Conservation (phyloP, 2,329 filamentous ascomycete species). For the Aspergillus oerlinghausenensis region DNA sequence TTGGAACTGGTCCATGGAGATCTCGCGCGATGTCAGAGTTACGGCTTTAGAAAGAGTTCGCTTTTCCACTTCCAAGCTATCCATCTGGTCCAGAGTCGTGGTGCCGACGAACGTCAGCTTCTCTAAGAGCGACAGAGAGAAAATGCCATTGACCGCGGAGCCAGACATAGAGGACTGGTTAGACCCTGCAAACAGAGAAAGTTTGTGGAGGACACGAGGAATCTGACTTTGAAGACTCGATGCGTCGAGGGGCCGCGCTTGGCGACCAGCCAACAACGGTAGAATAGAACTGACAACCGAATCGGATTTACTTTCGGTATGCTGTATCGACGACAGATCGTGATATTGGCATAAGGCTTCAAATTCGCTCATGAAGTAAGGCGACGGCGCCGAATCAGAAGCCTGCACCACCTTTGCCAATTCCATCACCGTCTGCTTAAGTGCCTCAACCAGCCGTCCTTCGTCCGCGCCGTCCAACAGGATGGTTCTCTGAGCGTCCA, state of each 20-base stretch:
- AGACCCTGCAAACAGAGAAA: conserved; percentile 35
- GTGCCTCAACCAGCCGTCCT: conserved; percentile 31
- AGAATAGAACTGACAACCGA: conserved; percentile 25
- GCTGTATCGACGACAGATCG: conserved; percentile 28
- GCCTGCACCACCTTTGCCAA: conserved; percentile 29
- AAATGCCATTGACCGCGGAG: conserved; percentile 45
- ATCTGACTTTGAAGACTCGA: conserved; percentile 30
- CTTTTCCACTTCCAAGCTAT: conserved; percentile 61
- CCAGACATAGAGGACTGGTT: conserved; percentile 26
- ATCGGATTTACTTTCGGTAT: conserved; percentile 9
- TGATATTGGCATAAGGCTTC: conserved; percentile 45
- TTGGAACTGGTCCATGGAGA: conserved; percentile 48
- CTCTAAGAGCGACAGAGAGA: conserved; percentile 52
- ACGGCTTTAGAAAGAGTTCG: conserved; percentile 57
- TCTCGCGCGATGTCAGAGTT: conserved; percentile 45
- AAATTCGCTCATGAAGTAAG: conserved; percentile 45
- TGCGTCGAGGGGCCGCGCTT: conserved; percentile 28
- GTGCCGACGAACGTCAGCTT: conserved; percentile 50
- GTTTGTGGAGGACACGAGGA: conserved; percentile 32
- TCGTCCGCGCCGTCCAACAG: conserved; percentile 34
- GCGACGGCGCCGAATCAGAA: conserved; percentile 25
- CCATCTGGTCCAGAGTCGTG: conserved; percentile 57
- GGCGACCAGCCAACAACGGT: conserved; percentile 36
- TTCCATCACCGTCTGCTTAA: conserved; percentile 36
- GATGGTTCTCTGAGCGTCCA: conserved; percentile 35